Base-by-base conservation (phyloP, 768 basidiomycete species). In the Pleurotus giganteus region DNA sequence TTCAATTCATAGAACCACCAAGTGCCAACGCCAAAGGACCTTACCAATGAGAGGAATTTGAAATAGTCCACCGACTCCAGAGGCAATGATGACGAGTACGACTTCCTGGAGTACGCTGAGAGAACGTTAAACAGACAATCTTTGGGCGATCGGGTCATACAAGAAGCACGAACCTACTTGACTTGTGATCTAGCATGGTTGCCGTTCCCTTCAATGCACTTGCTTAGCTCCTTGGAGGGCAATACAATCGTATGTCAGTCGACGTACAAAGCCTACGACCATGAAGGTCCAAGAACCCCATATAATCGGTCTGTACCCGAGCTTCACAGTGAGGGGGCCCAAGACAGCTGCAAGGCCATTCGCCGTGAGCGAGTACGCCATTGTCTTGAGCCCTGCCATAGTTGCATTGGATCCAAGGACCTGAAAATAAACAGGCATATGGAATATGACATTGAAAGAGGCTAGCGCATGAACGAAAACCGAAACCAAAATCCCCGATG, bases 351-450 rank as follows among this genome's bases (percentile, higher is more conserved):
- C 84, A 4, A 80, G 63, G 4, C 79, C 1, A 3, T 88, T 69
- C 43, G 71, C 66, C 2, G 82, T 85, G 4, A 91, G 74, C 1
- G 89, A 90, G 65, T 74, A 93, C 1, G 89, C 75, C 3, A 92
- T 68, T 86, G 89, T 89, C 87, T 80, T 73, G 21, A 90, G 76
- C 46, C 87, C 88, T 28, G 88, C 78, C 44, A 69, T 75, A 0
- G 88, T 90, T 4, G 89, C 87, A 6, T 85, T 86, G 0, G 87
- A 76, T 0, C 90, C 89, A 11, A 91, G 77, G 2, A 86, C 80
- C 71, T 92, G 90, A 68, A 78, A 92, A 64, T 87, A 92, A 2
- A 91, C 63, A 1, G 90, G 89, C 4, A 92, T 74, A 61, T 90
- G 90, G 62, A 72, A 86, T 39, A 81, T 78, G 27, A 80, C 80